These are phyloP conservation scores for Penicillium turbatum DNA, from an alignment of 495 filamentous ascomycete species.

Conservation along the genomic window DNA sequence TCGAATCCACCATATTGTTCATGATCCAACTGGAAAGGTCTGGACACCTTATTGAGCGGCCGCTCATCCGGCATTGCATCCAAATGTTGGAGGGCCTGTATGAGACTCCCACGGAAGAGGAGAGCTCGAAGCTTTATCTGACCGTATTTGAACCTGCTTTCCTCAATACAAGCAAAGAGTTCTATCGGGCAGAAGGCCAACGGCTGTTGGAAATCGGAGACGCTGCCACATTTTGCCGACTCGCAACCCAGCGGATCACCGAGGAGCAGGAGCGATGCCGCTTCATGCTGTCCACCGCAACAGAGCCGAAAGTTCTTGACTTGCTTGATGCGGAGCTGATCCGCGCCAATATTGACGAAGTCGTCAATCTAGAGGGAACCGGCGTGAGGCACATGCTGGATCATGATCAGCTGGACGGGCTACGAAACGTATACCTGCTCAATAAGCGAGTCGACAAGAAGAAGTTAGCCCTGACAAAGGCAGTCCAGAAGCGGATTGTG, in stretches of 20 bases:
- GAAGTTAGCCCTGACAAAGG: slow-evolving; percentile 64
- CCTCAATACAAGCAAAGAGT: slow-evolving; percentile 60
- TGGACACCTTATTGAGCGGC: slow-evolving; percentile 83
- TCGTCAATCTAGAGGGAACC: slow-evolving; percentile 77
- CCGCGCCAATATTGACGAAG: slow-evolving; percentile 65
- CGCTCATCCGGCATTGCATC: slow-evolving; percentile 73
- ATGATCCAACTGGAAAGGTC: slow-evolving; percentile 89
- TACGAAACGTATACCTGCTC: slow-evolving; percentile 72
- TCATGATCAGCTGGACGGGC: slow-evolving; percentile 72
- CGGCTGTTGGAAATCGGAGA: slow-evolving; percentile 71
- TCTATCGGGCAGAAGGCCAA: slow-evolving; percentile 73
- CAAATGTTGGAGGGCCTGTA: slow-evolving; percentile 92
- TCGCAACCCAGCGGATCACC: slow-evolving; percentile 63
- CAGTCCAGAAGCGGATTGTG: slow-evolving; percentile 68
- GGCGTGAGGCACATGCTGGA: slow-evolving; percentile 89
- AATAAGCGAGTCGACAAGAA: slow-evolving; percentile 73
- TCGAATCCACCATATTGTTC: slow-evolving; percentile 80
- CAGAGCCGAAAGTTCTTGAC: slow-evolving; percentile 65
- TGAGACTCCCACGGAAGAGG: slow-evolving; percentile 68
- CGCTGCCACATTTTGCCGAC: slow-evolving; percentile 78
- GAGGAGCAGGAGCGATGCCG: slow-evolving; percentile 81
- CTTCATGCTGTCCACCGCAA: slow-evolving; percentile 67
- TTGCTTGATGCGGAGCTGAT: slow-evolving; percentile 83
- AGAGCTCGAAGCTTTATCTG: slow-evolving; percentile 72
- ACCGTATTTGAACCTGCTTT: slow-evolving; percentile 79